phyloP scores from a whole-genome alignment of 371 early-diverging fungal species.

The Fennellomyces sp. region DNA sequence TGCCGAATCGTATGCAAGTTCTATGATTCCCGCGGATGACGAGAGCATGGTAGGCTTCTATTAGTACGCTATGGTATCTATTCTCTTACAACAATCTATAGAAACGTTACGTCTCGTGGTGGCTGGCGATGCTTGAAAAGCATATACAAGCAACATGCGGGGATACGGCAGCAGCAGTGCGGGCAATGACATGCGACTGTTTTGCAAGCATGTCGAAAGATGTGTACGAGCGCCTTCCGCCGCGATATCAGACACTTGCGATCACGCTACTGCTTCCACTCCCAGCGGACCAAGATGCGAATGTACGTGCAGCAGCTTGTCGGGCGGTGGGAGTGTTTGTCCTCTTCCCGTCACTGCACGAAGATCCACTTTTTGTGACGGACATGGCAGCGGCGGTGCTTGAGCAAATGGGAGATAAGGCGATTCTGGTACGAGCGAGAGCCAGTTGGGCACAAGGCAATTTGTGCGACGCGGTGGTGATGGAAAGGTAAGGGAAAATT shows the following conservation, averaged over 20 bases:
- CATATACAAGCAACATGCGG: slow-evolving; percentile 51
- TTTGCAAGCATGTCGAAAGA: slow-evolving; percentile 55
- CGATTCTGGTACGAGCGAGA: slow-evolving; percentile 63
- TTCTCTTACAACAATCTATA: slow-evolving; percentile 2
- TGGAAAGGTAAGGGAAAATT: slow-evolving; percentile 40
- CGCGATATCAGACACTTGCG: slow-evolving; percentile 45
- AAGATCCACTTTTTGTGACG: slow-evolving; percentile 58
- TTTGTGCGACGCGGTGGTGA: slow-evolving; percentile 67
- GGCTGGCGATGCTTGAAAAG: slow-evolving; percentile 47
- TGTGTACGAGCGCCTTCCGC: slow-evolving; percentile 50
- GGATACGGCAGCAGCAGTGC: slow-evolving; percentile 48
- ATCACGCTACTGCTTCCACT: slow-evolving; percentile 57
- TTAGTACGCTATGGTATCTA: too few relatives aligned
- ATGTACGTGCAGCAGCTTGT: slow-evolving; percentile 72
- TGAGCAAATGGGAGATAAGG: slow-evolving; percentile 48
- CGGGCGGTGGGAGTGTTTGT: slow-evolving; percentile 71
- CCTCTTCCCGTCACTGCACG: slow-evolving; percentile 57
- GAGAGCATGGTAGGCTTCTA: not conserved
- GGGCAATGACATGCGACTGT: slow-evolving; percentile 65
- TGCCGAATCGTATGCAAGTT: slow-evolving; percentile 40
- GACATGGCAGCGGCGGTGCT: slow-evolving; percentile 56
- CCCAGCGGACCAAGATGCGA: slow-evolving; percentile 53
- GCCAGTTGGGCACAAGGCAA: slow-evolving; percentile 83
- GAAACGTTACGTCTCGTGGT: slow-evolving; percentile 40
- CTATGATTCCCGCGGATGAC: slow-evolving; percentile 15